A percentile compares a stretch with the other conserved stretches of the same genome.
Conservation (phyloP, 2,329 filamentous ascomycete genomes). For the Trichophyton rubrum region DNA sequence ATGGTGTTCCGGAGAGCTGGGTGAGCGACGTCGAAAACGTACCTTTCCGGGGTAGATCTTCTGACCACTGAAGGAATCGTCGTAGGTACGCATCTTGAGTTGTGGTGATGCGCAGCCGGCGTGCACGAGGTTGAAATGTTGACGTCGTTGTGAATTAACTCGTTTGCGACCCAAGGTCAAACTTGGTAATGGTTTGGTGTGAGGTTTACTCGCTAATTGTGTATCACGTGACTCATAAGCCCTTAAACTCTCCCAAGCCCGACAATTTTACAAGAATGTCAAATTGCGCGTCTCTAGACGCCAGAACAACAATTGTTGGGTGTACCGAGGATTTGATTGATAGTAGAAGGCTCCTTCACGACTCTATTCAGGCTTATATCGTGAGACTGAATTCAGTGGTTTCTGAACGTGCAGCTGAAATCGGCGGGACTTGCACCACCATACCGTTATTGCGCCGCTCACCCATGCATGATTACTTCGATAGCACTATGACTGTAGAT, state of each 20-base stretch:
- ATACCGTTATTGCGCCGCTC: too few relatives aligned
- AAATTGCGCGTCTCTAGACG: background rate
- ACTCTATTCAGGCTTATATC: too few relatives aligned
- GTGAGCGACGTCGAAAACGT: conserved; percentile 27
- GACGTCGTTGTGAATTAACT: conserved; percentile 31
- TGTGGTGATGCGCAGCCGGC: conserved; percentile 32
- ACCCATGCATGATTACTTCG: too few relatives aligned
- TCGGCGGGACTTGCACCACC: too few relatives aligned
- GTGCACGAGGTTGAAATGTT: conserved; percentile 23
- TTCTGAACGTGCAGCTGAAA: too few relatives aligned
- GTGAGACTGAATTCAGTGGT: too few relatives aligned
- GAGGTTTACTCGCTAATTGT: conserved; percentile 32
- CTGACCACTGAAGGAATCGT: conserved; percentile 64
- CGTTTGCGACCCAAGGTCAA: conserved; percentile 16
- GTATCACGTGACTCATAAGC: conserved; percentile 28
- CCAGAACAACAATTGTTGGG: background rate
- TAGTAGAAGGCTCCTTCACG: too few relatives aligned
- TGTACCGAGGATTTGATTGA: too few relatives aligned
- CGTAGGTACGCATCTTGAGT: conserved; percentile 60
- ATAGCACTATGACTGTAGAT: too few relatives aligned
- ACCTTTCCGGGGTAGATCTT: conserved; percentile 75
- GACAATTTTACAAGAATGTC: background rate
- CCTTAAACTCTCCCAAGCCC: conserved; percentile 14
- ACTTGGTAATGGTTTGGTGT: conserved; percentile 30
- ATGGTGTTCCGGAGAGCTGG: background rate